Base-by-base conservation (phyloP, 768 basidiomycete species). In the Cubamyces sp. region DNA sequence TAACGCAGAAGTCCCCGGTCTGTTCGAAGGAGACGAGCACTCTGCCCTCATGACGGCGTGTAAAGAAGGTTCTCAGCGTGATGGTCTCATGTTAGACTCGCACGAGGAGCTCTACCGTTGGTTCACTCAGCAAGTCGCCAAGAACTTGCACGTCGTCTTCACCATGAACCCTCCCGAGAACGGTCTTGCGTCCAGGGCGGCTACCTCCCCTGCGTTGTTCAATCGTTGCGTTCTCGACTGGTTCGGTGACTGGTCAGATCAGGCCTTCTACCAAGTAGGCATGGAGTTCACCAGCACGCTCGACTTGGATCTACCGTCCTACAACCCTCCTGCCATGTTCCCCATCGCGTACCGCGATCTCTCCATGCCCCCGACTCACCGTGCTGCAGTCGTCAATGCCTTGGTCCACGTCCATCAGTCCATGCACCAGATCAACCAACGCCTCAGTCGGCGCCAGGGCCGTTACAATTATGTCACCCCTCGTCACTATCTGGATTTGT, bases 1-100 rank as follows among this genome's bases (percentile, higher is more conserved):
- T 42, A 99, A 99, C 69, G 97, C 97, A n/a, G 97, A 99, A 74
- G 96, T 99, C n/a, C 97, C 97, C 0, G 97, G 97, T 75, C 83
- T 99, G n/a, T 99, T 99, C 73, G 97, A 99, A 76, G 97, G 97
- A n/a, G 97, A 99, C 69, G 97, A 99, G 73, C 90, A 98, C 73
- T 88, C 96, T 19, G 93, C 96, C 53, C 80, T 99, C 60, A 98
- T 98, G 96, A 98, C 97, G 5, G 95, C 97, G 1, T 98, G 97
- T 79, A 98, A 97, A 74, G 97, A 98, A 76, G 97, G 97, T 5
- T 97, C 97, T n/a, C 96, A 98, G 71, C 87, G 97, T 15, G 97
- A 99, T 66, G 97, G 97, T 12, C 79, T 98, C 30, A 98, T 99
- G 94, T 81, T 99, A 9, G 97, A 98, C 76, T 96, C 96, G 37